Evolutionary conservation across 1,284 basidiomycete species (phyloP), one percentile per base, ranked within the genome.

Genomic region (Waitea zeae): DNA sequence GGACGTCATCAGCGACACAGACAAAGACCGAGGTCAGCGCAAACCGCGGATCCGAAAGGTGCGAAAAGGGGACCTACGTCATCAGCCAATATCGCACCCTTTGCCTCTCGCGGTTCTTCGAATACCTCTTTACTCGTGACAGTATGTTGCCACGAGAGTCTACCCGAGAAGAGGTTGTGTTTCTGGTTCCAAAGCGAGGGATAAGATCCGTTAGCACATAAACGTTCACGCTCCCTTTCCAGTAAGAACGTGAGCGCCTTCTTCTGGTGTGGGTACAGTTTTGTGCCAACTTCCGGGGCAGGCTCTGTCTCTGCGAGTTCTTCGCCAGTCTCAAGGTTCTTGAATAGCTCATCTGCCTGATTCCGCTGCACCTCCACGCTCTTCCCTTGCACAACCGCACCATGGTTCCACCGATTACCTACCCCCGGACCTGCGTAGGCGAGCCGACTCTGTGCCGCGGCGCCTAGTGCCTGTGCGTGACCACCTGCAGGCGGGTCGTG

Each of bases 201-300:
- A 43, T 66, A 67, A 39, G 56, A 58, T 35, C 71, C 71, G 39
- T 68, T 62, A 13, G 54, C 45, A 14, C 62, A 59, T 17, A 54
- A 50, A 38, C 64, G 64, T 51, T 87, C 82, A 33, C 71, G 68
- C 55, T 99, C 95, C 27, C 92, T 73, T 47, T 93, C 87, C n/a
- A 97, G 64, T 33, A 99, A 60, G 56, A 99, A 99, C 1, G 92
- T 89, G 15, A 99, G 64, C 15, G 92, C 95, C 54, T 95, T 93
- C 59, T 93, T 93, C 59, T 99, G 95, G 60, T 99, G 95, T 12
- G 90, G 84, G 54, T 97, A 97, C 5, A 99, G 63, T 30, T 58
- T 66, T n/a, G 95, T 95, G 22, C 76, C 77, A 41, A 98, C 74
- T 47, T 88, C 75, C n/a, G 69, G 56, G 31, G 65, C 84, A 36